Evolutionary conservation across 163 green algal genomes (phyloP).

Genomic region (Prototheca stagnorum): DNA sequence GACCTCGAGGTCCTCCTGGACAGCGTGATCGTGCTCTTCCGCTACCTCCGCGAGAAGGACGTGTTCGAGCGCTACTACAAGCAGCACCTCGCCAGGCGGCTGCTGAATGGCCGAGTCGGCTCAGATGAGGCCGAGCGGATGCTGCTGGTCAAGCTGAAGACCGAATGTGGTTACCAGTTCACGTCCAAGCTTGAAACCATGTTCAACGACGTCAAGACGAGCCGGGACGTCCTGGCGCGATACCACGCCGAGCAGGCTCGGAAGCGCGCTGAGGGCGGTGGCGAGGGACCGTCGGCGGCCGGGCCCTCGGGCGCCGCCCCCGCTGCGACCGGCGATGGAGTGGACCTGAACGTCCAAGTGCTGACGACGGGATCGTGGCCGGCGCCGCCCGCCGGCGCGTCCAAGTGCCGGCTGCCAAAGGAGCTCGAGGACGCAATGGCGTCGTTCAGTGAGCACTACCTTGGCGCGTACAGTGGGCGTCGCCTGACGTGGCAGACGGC

Average conservation of each 20-base stretch:
- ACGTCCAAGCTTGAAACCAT: conserved; percentile 97
- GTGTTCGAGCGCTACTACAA: conserved; percentile 99
- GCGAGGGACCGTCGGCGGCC: no score
- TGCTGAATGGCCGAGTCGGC: conserved; percentile 41
- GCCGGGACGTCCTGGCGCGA: conserved; percentile 51
- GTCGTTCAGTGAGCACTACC: conserved; percentile 75
- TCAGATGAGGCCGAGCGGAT: conserved; percentile 50
- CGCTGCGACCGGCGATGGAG: conserved; percentile 16
- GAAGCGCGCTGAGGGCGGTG: background rate
- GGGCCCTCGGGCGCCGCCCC: no score
- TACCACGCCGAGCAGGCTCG: conserved; percentile 45
- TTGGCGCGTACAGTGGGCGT: conserved; percentile 66
- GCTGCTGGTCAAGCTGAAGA: conserved; percentile 94
- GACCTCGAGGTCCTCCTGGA: conserved; percentile 82
- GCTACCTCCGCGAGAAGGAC: conserved; percentile 95
- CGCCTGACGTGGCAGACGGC: conserved; percentile 86
- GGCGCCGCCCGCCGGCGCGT: conserved; percentile 22
- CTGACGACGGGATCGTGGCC: conserved; percentile 96
- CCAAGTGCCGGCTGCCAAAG: conserved; percentile 55
- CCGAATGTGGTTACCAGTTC: conserved; percentile 88
- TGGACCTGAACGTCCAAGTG: conserved; percentile 83
- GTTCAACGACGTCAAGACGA: conserved; percentile 97
- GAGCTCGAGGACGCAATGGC: conserved; percentile 49
- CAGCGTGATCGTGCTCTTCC: conserved; percentile 87
- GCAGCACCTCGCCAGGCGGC: conserved; percentile 89